Evolutionary conservation across 2,329 filamentous ascomycete species (phyloP), one percentile per base, ranked within the genome.

Genomic region (Hirsutella thompsonii): DNA sequence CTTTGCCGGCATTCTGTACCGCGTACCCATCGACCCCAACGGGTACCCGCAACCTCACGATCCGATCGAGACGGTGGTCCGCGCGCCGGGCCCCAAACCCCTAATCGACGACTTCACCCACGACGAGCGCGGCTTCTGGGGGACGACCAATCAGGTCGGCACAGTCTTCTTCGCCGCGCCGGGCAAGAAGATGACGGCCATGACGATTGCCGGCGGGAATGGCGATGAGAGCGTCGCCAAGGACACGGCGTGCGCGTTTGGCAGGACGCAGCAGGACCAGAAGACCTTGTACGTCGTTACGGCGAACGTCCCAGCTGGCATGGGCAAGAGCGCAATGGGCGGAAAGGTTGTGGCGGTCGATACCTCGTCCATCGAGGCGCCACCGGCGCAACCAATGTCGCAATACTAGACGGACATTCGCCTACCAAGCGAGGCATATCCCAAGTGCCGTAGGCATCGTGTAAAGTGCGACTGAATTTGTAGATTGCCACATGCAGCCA

Each of bases 51-150:
- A 6, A n/a, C 20, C 5, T 3, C 5, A 35, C 9, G 20, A 20
- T 5, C 26, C 4, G 28, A 6, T 10, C 29, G 38, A 39, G n/a
- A 20, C 19, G 20, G 20, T 39, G 38, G 8, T 8, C 8, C 20
- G 16, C 2, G 20, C 33, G 8, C 2, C 20, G 11, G 20, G 20
- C 2, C 2, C 14, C 19, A 35, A 19, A 5, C 4, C 19, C 4
- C 33, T 39, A 20, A 34, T 39, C 20, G 38, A 39, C 20, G 38
- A 39, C 38, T 39, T 39, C 10, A 16, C 20, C 1, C n/a, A 34
- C n/a, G 38, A 39, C 14, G 38, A 39, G 16, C 20, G 38, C n/a
- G 38, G 38, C 2, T 14, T 39, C 8, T 39, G 30, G 30, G 38
- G 30, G 1, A 16, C 38, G 11, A 39, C 38, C 14, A 39, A 39